These are phyloP conservation scores for Mycena rebaudengoi DNA, from an alignment of 768 basidiomycete species.

Conservation along the genomic window DNA sequence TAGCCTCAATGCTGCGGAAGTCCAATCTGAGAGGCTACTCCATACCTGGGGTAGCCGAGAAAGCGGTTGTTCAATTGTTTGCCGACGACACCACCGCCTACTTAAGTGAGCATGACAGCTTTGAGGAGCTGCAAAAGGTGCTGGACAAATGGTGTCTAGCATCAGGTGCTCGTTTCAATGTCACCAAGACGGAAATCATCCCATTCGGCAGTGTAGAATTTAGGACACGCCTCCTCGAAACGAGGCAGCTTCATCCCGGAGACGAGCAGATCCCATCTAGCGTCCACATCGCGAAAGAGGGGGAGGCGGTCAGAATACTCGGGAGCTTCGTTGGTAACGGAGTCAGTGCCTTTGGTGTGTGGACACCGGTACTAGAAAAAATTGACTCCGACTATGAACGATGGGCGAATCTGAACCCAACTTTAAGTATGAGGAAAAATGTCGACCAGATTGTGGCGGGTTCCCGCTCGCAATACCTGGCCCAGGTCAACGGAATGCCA, in stretches of 20 bases:
- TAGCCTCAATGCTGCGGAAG: slow-evolving; percentile 26
- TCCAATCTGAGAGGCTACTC: slow-evolving; percentile 22
- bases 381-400: not conserved
- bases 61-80: not conserved
- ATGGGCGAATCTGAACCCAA: not conserved
- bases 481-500: no score
- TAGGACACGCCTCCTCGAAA: slow-evolving; percentile 4
- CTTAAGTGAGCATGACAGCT: slow-evolving; percentile 7
- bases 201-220: slow-evolving; percentile 29
- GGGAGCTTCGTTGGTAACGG: not conserved
- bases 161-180: slow-evolving; percentile 36
- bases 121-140: slow-evolving; percentile 22
- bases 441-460: slow-evolving; percentile 28
- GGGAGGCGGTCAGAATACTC: not conserved
- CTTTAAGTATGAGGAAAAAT: not conserved
- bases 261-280: slow-evolving; percentile 12
- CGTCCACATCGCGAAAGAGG: not conserved
- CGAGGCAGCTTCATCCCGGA: not conserved
- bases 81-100: not conserved
- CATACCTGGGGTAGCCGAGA: slow-evolving; percentile 9
- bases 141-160: slow-evolving; percentile 34
- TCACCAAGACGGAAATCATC: slow-evolving; percentile 37
- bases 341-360: slow-evolving; percentile 1
- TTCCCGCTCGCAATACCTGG: slow-evolving; percentile 45
- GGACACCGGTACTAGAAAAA: slow-evolving; percentile 26